Conservation (phyloP, 2,329 filamentous ascomycete species). For the Xylaria multiplex region DNA sequence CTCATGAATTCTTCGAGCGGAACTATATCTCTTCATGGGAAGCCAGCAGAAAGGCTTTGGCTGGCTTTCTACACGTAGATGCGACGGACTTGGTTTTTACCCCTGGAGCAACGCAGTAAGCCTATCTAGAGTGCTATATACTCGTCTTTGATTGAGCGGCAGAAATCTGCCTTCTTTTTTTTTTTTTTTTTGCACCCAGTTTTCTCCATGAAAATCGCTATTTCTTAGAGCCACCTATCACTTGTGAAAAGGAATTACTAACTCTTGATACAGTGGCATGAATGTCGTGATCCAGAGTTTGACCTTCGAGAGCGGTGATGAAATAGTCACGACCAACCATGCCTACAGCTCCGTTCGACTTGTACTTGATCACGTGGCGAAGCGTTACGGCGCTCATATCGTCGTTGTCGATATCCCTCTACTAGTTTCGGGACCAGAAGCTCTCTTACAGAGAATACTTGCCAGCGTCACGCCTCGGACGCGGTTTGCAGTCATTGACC, state of each 20-base stretch:
- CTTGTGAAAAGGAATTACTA: neutral
- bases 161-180: no score
- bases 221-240: neutral
- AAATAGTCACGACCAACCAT: constrained; percentile 29
- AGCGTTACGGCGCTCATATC: constrained; percentile 15
- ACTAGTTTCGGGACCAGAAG: constrained; percentile 14
- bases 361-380: constrained; percentile 21
- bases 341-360: constrained; percentile 27
- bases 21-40: constrained; percentile 29
- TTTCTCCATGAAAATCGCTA: no score
- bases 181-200: no score
- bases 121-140: no score
- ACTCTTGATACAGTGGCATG: constrained; percentile 13
- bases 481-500: constrained; percentile 31
- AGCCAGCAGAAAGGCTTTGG: constrained; percentile 12
- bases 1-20: constrained; percentile 30
- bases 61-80: constrained; percentile 17
- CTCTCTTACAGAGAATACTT: constrained; percentile 21
- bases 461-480: constrained; percentile 27
- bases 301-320: constrained; percentile 21
- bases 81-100: constrained; percentile 13
- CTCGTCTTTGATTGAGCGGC: no score
- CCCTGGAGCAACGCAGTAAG: constrained; percentile 20
- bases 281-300: constrained; percentile 30
- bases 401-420: constrained; percentile 25